Evolutionary conservation across 495 filamentous ascomycete genomes (phyloP).

Genomic region (Penicillium salamii): DNA sequence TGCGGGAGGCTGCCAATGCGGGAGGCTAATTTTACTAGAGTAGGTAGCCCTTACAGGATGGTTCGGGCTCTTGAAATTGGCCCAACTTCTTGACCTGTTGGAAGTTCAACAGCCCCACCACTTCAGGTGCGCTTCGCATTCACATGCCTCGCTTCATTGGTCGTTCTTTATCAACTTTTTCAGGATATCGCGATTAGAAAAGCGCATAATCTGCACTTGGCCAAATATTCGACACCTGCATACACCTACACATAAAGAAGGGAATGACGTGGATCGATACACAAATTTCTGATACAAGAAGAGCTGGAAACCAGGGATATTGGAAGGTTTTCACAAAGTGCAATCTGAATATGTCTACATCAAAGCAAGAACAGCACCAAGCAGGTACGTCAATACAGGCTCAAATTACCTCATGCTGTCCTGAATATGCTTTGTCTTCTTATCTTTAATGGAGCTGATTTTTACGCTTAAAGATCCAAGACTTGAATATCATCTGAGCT

Average conservation of each 20-base stretch:
- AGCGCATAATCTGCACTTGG: neutral
- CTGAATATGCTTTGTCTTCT: neutral
- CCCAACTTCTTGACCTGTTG: neutral
- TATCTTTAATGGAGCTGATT: neutral
- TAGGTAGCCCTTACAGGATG: neutral
- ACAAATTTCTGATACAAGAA: neutral
- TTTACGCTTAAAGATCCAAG: neutral
- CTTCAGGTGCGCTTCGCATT: neutral
- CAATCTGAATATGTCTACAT: neutral
- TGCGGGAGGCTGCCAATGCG: no score
- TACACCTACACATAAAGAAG: neutral
- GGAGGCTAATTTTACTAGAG: no score
- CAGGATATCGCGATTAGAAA: neutral
- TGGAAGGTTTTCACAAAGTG: neutral
- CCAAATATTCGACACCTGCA: neutral
- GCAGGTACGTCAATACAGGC: neutral
- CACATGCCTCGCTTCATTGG: neutral
- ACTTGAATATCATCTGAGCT: conserved; percentile 7
- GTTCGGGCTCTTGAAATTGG: neutral
- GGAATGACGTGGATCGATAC: neutral
- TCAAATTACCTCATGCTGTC: neutral
- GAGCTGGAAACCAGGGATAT: neutral
- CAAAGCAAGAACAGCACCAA: neutral
- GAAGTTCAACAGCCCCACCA: neutral
- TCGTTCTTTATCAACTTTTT: neutral